Evolutionary conservation across 2,329 filamentous ascomycete species (phyloP).

Genomic region (Sphaerostilbella broomeana): DNA sequence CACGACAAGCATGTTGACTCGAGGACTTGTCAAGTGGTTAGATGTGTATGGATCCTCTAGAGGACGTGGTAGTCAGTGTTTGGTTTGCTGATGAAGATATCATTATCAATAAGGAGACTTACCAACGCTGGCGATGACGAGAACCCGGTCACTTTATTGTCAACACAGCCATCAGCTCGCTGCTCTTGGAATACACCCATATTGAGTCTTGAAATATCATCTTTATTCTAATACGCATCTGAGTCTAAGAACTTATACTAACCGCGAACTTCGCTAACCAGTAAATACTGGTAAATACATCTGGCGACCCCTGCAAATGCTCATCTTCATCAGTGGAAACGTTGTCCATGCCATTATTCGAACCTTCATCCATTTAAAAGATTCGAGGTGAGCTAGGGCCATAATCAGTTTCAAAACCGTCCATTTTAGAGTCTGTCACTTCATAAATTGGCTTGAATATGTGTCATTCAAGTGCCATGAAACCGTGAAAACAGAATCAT

Average conservation of each 20-base stretch:
- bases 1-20: constrained; percentile 60
- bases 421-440: not conserved
- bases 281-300: constrained; percentile 11
- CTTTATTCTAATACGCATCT: too few relatives aligned
- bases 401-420: constrained; percentile 1
- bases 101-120: not conserved
- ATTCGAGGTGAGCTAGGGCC: not conserved
- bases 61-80: not conserved
- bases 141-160: constrained; percentile 9
- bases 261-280: constrained; percentile 12
- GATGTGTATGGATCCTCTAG: constrained; percentile 39
- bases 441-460: too few relatives aligned
- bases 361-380: constrained; percentile 3
- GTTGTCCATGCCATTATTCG: not conserved
- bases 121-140: constrained; percentile 19
- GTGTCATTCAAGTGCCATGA: too few relatives aligned
- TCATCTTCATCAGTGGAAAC: constrained; percentile 1
- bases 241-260: not conserved
- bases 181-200: not conserved
- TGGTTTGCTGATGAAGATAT: not conserved
- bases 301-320: not conserved
- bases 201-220: too few relatives aligned
- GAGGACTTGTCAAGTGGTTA: constrained; percentile 59
- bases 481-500: too few relatives aligned
- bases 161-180: constrained; percentile 1